phyloP scores from a whole-genome alignment of 768 basidiomycete genomes.

The Neoboletus brunneissimus region DNA sequence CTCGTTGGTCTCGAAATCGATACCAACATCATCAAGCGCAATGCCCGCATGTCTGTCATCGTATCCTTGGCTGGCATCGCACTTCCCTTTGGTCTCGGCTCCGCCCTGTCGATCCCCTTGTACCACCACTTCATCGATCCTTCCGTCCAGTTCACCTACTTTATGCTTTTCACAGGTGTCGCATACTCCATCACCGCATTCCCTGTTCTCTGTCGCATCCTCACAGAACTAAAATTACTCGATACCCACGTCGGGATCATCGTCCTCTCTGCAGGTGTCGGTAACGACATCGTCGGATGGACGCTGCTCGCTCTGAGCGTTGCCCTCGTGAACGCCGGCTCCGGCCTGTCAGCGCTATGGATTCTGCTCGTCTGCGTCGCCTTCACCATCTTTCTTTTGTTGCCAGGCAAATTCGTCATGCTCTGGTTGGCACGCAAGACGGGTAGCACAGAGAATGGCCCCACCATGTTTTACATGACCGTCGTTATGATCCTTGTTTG shows the following conservation, averaged over 20 bases:
- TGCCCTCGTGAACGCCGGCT: slow-evolving; percentile 85
- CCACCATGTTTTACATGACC: slow-evolving; percentile 89
- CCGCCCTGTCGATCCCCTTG: slow-evolving; percentile 60
- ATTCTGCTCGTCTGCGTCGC: slow-evolving; percentile 78
- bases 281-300: slow-evolving; percentile 88
- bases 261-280: slow-evolving; percentile 90
- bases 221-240: slow-evolving; percentile 87
- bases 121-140: slow-evolving; percentile 52
- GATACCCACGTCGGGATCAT: slow-evolving; percentile 92
- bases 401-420: slow-evolving; percentile 60
- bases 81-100: slow-evolving; percentile 85
- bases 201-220: slow-evolving; percentile 81
- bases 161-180: slow-evolving; percentile 92
- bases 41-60: slow-evolving; percentile 61
- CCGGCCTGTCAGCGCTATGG: slow-evolving; percentile 81
- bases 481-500: slow-evolving; percentile 77
- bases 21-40: slow-evolving; percentile 68
- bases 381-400: slow-evolving; percentile 75
- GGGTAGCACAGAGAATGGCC: slow-evolving; percentile 78
- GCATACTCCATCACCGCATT: slow-evolving; percentile 89
- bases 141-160: slow-evolving; percentile 74
- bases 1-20: slow-evolving; percentile 94
- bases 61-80: slow-evolving; percentile 83
- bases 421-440: slow-evolving; percentile 73
- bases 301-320: slow-evolving; percentile 84